Evolutionary conservation across 306 rosid genomes (phyloP).

Genomic region (Begonia loranthoides): DNA sequence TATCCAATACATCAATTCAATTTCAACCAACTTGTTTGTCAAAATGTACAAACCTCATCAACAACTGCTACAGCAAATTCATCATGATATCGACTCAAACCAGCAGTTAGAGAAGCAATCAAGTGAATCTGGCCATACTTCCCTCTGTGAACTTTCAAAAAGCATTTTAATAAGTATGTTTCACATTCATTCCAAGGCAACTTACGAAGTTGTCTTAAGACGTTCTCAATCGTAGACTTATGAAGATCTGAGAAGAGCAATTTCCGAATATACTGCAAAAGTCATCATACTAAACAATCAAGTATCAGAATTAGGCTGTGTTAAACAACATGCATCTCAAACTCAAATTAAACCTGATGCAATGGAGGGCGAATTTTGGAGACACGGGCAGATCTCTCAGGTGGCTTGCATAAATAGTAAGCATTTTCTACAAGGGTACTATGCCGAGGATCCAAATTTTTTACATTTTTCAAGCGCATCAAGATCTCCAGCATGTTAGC

Average conservation of each 20-base stretch:
- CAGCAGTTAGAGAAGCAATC: conserved; percentile 93
- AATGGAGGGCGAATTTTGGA: conserved; percentile 95
- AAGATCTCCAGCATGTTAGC: conserved; percentile 96
- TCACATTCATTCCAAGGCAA: conserved; percentile 97
- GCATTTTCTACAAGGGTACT: conserved; percentile 99
- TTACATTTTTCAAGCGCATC: conserved; percentile 97
- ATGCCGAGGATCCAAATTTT: conserved; percentile 98
- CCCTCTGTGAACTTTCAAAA: conserved; percentile 94
- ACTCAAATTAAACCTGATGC: conserved; percentile 58
- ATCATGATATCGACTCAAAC: conserved; percentile 95
- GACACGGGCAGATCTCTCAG: conserved; percentile 91
- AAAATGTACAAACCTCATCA: conserved; percentile 54
- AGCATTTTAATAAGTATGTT: conserved; percentile 81
- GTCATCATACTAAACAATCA: background rate
- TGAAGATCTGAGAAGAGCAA: conserved; percentile 93
- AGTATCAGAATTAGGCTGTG: too few relatives aligned
- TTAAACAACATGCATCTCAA: background rate
- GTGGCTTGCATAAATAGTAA: conserved; percentile 96
- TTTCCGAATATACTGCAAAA: conserved; percentile 82
- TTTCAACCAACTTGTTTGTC: too few relatives aligned
- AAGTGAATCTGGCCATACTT: conserved; percentile 97
- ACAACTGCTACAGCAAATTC: conserved; percentile 92
- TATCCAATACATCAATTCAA: too few relatives aligned
- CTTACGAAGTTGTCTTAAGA: conserved; percentile 95
- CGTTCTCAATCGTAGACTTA: conserved; percentile 85